A percentile compares a stretch with the other conserved stretches of the same genome.
phyloP scores from a whole-genome alignment of 495 filamentous ascomycete genomes.

The Penicillium soppii region DNA sequence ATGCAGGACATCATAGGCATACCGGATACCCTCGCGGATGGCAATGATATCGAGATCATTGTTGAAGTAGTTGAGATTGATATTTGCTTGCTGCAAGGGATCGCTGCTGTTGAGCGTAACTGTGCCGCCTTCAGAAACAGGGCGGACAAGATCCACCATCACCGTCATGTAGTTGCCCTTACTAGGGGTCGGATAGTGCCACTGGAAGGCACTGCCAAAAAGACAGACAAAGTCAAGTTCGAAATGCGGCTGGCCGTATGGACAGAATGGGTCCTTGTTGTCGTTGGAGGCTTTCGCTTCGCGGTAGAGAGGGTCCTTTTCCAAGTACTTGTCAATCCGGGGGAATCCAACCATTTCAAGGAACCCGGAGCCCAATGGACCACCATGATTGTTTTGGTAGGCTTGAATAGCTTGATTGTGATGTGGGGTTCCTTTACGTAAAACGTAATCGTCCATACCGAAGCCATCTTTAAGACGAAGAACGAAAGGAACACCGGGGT shows the following conservation, averaged over 20 bases:
- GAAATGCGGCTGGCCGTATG: constrained; percentile 60
- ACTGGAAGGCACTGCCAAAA: constrained; percentile 60
- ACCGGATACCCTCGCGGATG: constrained; percentile 55
- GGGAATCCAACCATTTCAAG: constrained; percentile 58
- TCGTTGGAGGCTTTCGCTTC: constrained; percentile 47
- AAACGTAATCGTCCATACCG: constrained; percentile 52
- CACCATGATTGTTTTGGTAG: constrained; percentile 49
- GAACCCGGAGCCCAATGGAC: constrained; percentile 50
- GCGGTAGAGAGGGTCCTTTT: constrained; percentile 47
- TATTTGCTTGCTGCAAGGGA: constrained; percentile 49
- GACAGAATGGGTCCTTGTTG: constrained; percentile 54
- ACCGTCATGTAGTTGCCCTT: constrained; percentile 52
- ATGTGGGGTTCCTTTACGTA: constrained; percentile 46
- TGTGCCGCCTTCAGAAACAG: constrained; percentile 42
- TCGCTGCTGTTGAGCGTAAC: constrained; percentile 53
- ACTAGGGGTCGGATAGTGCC: constrained; percentile 53
- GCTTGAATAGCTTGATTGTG: constrained; percentile 42
- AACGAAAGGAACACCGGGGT: constrained; percentile 54
- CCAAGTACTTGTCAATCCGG: constrained; percentile 53
- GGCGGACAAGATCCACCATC: constrained; percentile 58
- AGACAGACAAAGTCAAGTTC: constrained; percentile 62
- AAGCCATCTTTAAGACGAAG: constrained; percentile 55
- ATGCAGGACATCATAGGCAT: constrained; percentile 52
- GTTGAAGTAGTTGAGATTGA: constrained; percentile 59
- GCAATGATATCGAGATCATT: constrained; percentile 54